phyloP scores from a whole-genome alignment of 2,329 filamentous ascomycete species.

The Alternaria viburni region DNA sequence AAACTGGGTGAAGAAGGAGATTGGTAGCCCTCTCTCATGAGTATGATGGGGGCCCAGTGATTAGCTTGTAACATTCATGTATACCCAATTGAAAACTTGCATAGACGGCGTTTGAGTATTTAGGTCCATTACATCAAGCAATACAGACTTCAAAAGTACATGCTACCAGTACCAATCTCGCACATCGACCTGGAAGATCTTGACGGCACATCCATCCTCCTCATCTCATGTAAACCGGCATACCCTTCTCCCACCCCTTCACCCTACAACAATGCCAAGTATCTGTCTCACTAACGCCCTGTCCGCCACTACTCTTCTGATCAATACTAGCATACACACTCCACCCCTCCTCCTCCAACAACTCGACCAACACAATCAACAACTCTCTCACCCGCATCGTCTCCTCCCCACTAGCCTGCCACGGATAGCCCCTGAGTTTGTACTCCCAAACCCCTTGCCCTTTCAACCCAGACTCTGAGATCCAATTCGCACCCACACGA shows the following conservation, averaged over 20 bases:
- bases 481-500: constrained; percentile 15
- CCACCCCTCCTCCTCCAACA: constrained; percentile 46
- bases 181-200: background rate
- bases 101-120: constrained; percentile 11
- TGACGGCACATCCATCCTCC: background rate
- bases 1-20: constrained; percentile 80
- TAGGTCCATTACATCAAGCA: background rate
- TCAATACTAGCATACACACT: constrained; percentile 51
- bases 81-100: constrained; percentile 12
- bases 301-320: constrained; percentile 30
- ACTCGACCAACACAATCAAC: constrained; percentile 37
- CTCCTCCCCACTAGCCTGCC: constrained; percentile 38
- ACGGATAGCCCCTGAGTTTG: constrained; percentile 46
- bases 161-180: background rate
- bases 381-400: constrained; percentile 47
- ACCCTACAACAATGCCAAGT: constrained; percentile 34
- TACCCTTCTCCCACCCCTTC: constrained; percentile 27
- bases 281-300: constrained; percentile 28
- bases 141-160: background rate
- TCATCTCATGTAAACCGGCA: constrained; percentile 24
- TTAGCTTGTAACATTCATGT: constrained; percentile 5
- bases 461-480: constrained; percentile 9
- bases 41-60: background rate
- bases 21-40: constrained; percentile 49
- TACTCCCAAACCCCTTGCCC: constrained; percentile 34